Evolutionary conservation across 495 filamentous ascomycete genomes (phyloP).

Genomic region (Halenospora varia): DNA sequence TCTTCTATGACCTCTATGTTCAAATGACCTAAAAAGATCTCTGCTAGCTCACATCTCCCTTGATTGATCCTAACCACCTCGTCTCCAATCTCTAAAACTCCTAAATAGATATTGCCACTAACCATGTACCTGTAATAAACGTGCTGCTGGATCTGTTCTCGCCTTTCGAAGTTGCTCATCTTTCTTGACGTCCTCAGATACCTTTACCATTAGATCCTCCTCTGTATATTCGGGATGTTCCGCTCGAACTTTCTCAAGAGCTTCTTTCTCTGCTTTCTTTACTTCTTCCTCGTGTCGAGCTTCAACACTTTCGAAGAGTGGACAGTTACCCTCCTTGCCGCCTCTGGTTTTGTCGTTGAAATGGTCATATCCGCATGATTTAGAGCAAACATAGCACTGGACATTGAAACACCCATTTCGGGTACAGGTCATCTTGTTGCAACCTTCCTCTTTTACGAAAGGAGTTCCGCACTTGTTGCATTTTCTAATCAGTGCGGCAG

Average conservation of each 20-base stretch:
- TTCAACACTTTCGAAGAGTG: constrained; percentile 59
- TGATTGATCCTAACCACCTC: background rate
- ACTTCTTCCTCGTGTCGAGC: constrained; percentile 64
- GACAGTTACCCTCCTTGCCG: constrained; percentile 52
- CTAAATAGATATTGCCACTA: background rate
- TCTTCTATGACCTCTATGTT: no score
- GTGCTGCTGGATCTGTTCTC: constrained; percentile 13
- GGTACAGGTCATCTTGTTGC: constrained; percentile 78
- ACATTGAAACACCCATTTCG: constrained; percentile 47
- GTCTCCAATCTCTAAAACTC: background rate
- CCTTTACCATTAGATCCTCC: constrained; percentile 52
- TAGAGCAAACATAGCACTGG: constrained; percentile 74
- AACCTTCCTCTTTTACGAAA: constrained; percentile 74
- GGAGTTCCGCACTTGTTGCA: constrained; percentile 63
- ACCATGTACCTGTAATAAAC: background rate
- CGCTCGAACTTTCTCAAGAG: constrained; percentile 49
- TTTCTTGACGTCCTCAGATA: constrained; percentile 51
- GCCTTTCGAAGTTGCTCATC: constrained; percentile 28
- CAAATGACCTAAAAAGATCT: background rate
- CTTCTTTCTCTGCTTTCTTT: constrained; percentile 55
- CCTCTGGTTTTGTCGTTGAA: constrained; percentile 44
- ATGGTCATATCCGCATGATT: constrained; percentile 49
- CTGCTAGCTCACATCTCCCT: background rate
- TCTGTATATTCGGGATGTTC: constrained; percentile 58
- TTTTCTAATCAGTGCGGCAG: constrained; percentile 66